Conservation (phyloP, 306 rosid genomes). For the Canavalia ensiformis region DNA sequence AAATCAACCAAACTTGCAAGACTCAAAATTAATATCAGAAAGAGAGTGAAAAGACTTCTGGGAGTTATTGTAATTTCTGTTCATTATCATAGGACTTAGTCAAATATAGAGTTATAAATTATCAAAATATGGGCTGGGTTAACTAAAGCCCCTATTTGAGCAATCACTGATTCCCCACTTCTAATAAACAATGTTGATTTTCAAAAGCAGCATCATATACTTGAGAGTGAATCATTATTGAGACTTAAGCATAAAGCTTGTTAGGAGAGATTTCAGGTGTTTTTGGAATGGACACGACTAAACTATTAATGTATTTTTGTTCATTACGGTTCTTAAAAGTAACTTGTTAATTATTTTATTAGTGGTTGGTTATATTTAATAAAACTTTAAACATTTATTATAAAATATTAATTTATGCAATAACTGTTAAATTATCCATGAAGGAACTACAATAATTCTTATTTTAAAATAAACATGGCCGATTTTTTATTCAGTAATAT, state of each 20-base stretch:
- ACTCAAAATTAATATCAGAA: background rate
- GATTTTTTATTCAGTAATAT: no score
- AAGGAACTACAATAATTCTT: no score
- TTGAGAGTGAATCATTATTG: background rate
- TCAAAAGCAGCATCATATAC: background rate
- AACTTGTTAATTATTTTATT: background rate
- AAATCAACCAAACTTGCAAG: conserved; percentile 14
- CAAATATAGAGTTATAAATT: conserved; percentile 9
- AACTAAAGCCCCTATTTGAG: conserved; percentile 35
- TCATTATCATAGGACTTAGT: conserved; percentile 1
- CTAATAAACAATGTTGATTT: conserved; percentile 22
- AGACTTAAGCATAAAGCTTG: background rate
- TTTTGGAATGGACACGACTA: background rate
- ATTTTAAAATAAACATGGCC: no score
- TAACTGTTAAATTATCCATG: no score
- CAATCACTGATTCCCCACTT: background rate
- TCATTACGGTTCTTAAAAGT: background rate
- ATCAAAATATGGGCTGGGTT: background rate
- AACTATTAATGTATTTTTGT: background rate
- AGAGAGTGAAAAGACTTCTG: background rate
- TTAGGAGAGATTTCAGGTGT: background rate
- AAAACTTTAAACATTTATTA: background rate
- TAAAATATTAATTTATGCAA: background rate
- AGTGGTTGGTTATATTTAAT: background rate
- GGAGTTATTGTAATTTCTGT: background rate